A percentile compares a stretch with the other conserved stretches of the same genome.
Conservation (phyloP, 352 stramenopile species). For the Pythium insidiosum region DNA sequence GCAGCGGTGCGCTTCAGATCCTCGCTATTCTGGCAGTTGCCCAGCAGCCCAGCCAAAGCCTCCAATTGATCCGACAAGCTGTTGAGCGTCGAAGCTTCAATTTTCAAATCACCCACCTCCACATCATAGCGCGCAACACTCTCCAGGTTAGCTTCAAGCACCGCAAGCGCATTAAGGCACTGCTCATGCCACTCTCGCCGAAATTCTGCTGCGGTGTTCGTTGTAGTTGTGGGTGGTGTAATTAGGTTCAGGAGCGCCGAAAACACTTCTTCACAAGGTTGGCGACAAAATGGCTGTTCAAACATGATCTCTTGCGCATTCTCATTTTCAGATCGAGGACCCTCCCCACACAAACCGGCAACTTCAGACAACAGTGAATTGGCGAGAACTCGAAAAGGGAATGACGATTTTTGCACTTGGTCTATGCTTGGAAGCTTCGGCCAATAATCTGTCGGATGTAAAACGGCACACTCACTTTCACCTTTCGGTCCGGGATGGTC, state of each 20-base stretch:
- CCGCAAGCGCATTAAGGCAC: constrained; percentile 17
- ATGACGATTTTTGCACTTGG: no score
- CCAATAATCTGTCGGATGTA: no score
- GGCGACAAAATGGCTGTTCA: constrained; percentile 70
- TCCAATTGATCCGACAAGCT: not conserved
- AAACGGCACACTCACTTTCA: no score
- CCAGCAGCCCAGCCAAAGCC: not conserved
- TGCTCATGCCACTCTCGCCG: not conserved
- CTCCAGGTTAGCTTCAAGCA: constrained; percentile 59
- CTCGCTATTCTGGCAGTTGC: not conserved
- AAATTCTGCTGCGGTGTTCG: not conserved
- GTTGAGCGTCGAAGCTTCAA: constrained; percentile 22
- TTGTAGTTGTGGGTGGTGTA: no score
- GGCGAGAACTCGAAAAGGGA: no score
- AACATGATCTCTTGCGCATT: no score
- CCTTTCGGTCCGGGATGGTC: no score
- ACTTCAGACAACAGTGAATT: not conserved
- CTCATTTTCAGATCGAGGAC: no score
- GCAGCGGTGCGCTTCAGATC: constrained; percentile 51
- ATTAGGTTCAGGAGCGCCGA: no score
- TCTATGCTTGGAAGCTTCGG: no score
- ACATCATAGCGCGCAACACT: constrained; percentile 59
- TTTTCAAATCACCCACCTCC: constrained; percentile 22
- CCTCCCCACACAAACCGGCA: not conserved
- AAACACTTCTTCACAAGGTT: constrained; percentile 53